Percentiles rank a stretch among this genome's conserved stretches.
Evolutionary conservation across 345 rosid species (phyloP).

Genomic region (Noccaea bulbosa): DNA sequence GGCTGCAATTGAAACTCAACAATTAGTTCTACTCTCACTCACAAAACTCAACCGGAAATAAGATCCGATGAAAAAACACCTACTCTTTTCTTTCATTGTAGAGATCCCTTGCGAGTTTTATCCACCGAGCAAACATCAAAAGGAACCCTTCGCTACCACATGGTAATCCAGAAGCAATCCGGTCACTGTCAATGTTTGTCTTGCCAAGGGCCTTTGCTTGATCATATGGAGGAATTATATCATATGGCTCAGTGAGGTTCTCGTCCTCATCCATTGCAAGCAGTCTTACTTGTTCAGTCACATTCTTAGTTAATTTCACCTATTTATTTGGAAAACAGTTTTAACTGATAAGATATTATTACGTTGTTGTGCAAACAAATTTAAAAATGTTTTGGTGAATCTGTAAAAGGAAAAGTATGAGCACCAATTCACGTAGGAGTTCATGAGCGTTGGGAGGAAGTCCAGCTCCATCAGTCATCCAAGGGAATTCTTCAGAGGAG

Average conservation of each 20-base stretch:
- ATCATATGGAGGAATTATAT: constrained; percentile 89
- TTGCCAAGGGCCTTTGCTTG: constrained; percentile 99
- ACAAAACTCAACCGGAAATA: constrained; percentile 5
- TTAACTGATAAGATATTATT: not conserved
- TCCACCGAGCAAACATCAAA: constrained; percentile 99
- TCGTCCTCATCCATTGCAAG: constrained; percentile 97
- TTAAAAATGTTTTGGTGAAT: constrained; percentile 13
- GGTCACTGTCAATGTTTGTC: constrained; percentile 91
- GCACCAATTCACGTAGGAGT: constrained; percentile 83
- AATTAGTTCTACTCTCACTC: constrained; percentile 26
- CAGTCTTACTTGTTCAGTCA: constrained; percentile 89
- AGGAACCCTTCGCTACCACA: constrained; percentile 99
- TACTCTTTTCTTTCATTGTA: constrained; percentile 97
- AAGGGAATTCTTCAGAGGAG: constrained; percentile 65
- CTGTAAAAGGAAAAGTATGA: constrained; percentile 11
- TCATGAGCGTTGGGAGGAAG: constrained; percentile 86
- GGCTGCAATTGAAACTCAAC: constrained; percentile 61
- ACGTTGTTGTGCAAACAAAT: constrained; percentile 1
- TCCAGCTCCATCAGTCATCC: constrained; percentile 99
- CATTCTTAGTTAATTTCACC: constrained; percentile 88
- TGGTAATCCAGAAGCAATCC: constrained; percentile 98
- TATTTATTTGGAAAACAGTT: constrained; percentile 42
- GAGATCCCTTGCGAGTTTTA: constrained; percentile 95
- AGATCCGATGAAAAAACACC: constrained; percentile 36
- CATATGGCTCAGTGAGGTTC: constrained; percentile 79